Evolutionary conservation across 2,329 filamentous ascomycete species (phyloP).

Genomic region (Neodidymelliopsis sp.): DNA sequence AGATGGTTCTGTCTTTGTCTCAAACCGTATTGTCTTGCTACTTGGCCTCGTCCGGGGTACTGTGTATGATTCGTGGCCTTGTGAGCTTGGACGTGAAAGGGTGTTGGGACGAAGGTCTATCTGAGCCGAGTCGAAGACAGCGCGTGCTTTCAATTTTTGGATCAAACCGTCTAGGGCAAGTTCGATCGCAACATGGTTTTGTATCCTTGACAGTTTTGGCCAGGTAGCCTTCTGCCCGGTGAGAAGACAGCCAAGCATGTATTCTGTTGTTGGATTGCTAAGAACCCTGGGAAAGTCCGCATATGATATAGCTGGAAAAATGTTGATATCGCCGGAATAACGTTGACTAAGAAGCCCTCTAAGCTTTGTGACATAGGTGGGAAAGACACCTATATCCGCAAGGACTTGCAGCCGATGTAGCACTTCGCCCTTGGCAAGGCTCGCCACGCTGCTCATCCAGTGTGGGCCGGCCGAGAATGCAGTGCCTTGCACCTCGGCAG

Average conservation of each 20-base stretch:
- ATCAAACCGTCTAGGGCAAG: constrained; percentile 81
- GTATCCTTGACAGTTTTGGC: constrained; percentile 85
- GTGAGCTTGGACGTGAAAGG: constrained; percentile 34
- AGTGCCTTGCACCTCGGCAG: constrained; percentile 41
- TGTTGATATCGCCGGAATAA: constrained; percentile 95
- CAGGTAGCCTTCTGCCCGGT: constrained; percentile 87
- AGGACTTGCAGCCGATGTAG: constrained; percentile 82
- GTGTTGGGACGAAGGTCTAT: constrained; percentile 48
- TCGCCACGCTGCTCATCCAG: constrained; percentile 73
- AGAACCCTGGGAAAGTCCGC: constrained; percentile 79
- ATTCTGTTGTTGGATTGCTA: constrained; percentile 83
- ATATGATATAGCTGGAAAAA: constrained; percentile 79
- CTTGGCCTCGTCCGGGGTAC: constrained; percentile 25
- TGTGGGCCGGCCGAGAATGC: constrained; percentile 55
- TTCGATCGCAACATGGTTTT: constrained; percentile 89
- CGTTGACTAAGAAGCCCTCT: constrained; percentile 85
- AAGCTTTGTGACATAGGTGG: constrained; percentile 78
- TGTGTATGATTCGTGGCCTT: constrained; percentile 30
- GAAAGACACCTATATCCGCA: constrained; percentile 80
- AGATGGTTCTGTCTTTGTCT: constrained; percentile 26
- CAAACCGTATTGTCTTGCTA: constrained; percentile 34
- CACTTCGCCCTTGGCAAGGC: constrained; percentile 79
- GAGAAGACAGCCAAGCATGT: constrained; percentile 81
- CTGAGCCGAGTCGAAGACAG: constrained; percentile 73
- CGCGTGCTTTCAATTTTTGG: constrained; percentile 69